Conservation (phyloP, 805 yeast species). For the Teunomyces atbi region DNA sequence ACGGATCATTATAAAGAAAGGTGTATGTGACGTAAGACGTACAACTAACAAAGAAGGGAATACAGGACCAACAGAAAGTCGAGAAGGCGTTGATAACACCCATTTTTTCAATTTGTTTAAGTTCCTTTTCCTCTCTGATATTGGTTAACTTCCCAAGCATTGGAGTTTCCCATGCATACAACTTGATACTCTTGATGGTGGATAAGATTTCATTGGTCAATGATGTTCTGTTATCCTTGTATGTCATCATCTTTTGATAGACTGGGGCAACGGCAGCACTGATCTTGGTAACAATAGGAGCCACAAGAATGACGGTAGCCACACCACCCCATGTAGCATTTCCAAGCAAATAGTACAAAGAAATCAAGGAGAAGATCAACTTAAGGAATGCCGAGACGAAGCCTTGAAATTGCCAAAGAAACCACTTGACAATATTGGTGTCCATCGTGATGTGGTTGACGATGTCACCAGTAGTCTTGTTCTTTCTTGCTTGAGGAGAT, state of each 20-base stretch:
- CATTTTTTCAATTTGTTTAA: constrained; percentile 24
- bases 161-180: constrained; percentile 43
- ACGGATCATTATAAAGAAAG: constrained; percentile 18
- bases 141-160: constrained; percentile 32
- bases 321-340: constrained; percentile 38
- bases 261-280: constrained; percentile 24
- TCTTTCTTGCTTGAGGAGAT: constrained; percentile 31
- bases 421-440: constrained; percentile 15
- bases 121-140: constrained; percentile 36
- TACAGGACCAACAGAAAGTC: constrained; percentile 35
- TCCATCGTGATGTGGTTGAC: constrained; percentile 34
- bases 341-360: constrained; percentile 35
- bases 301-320: constrained; percentile 27
- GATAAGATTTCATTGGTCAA: constrained; percentile 38
- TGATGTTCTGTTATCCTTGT: constrained; percentile 36
- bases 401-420: constrained; percentile 18
- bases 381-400: constrained; percentile 23
- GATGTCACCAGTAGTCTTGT: constrained; percentile 34
- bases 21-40: constrained; percentile 32
- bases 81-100: constrained; percentile 34
- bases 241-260: constrained; percentile 28
- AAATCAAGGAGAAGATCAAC: constrained; percentile 24
- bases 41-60: constrained; percentile 37
- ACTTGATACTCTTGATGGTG: constrained; percentile 38
- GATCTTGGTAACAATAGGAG: constrained; percentile 29